Evolutionary conservation across 345 rosid genomes (phyloP).

Genomic region (Fremontodendron californicum): DNA sequence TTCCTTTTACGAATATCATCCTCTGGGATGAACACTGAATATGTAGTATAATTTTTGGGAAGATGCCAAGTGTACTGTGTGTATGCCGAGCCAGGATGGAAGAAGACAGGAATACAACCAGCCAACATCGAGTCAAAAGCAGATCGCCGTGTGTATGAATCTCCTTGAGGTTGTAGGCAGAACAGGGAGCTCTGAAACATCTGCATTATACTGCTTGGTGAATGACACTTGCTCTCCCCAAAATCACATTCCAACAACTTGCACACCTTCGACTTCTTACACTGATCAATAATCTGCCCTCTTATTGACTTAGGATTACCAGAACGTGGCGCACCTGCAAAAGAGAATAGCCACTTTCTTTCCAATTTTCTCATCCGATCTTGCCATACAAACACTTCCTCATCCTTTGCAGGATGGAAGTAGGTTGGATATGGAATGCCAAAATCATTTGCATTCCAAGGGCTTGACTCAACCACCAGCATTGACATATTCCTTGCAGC

Average conservation of each 20-base stretch:
- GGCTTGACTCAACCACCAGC: slow-evolving; percentile 96
- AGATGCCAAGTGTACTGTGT: slow-evolving; percentile 92
- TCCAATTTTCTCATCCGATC: slow-evolving; percentile 73
- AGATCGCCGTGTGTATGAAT: slow-evolving; percentile 82
- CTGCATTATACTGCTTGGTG: slow-evolving; percentile 85
- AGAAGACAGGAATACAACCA: slow-evolving; percentile 87
- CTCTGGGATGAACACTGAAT: slow-evolving; percentile 84
- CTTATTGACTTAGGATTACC: slow-evolving; percentile 69
- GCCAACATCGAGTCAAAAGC: slow-evolving; percentile 89
- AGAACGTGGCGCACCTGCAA: slow-evolving; percentile 91
- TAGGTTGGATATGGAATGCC: slow-evolving; percentile 88
- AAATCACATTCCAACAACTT: slow-evolving; percentile 78
- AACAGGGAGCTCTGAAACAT: slow-evolving; percentile 79
- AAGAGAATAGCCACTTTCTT: slow-evolving; percentile 90
- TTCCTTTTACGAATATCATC: slow-evolving; percentile 71
- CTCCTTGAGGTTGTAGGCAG: slow-evolving; percentile 92
- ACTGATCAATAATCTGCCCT: slow-evolving; percentile 76
- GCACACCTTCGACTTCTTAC: slow-evolving; percentile 49
- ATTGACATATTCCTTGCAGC: slow-evolving; percentile 87
- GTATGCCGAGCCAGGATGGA: slow-evolving; percentile 92
- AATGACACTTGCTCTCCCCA: slow-evolving; percentile 94
- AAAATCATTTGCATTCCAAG: slow-evolving; percentile 90
- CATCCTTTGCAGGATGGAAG: slow-evolving; percentile 81
- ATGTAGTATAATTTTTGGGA: slow-evolving; percentile 72
- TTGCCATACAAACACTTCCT: slow-evolving; percentile 76